Base-by-base conservation (phyloP, 2,329 filamentous ascomycete genomes). In the Trichophyton benhamiae region DNA sequence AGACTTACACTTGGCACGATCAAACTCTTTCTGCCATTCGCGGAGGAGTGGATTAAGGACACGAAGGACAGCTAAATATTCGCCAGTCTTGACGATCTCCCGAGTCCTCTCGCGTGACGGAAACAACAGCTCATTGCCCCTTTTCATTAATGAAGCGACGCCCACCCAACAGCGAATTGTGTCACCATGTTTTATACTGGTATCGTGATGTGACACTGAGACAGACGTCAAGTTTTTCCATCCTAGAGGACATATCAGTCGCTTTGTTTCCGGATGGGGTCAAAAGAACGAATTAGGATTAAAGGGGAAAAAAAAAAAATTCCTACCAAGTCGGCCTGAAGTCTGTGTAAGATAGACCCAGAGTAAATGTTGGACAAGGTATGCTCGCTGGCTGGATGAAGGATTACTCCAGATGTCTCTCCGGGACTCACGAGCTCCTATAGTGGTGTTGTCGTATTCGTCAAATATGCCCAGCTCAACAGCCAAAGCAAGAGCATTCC, bases 71-170 rank as follows among this genome's bases (percentile, higher is more conserved):
- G 83, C 82, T 55, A 88, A 85, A 71, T 96, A 95, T 64, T 84
- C 83, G 30, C 88, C 89, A 57, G 83, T 88, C 69, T 88, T 86
- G 70, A 95, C 90, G 66, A 95, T 85, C 46, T 88, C 85, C 7
- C 88, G 87, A 0, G 91, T 95, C 70, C 88, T 85, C 63, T 89
- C 85, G 61, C 88, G 83, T 22, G 89, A 91, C 38, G 84, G 82
- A 74, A 95, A 96, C 5, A 96, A 79, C 66, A 85, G 84, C 68
- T 91, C 84, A 68, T 95, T 95, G 36, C 88, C 89, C 66, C 85
- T 79, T 68, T 94, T 86, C 87, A 95, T 94, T 60, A 89, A 82
- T 65, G 88, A 86, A 67, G 89, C 92, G 68, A 96, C 88, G 42
- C 89, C 87, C 0, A 89, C 85, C 91, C 91, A 96, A 72, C 57